phyloP scores from a whole-genome alignment of 1,139 yeast species.

The Taphrina deformans region DNA sequence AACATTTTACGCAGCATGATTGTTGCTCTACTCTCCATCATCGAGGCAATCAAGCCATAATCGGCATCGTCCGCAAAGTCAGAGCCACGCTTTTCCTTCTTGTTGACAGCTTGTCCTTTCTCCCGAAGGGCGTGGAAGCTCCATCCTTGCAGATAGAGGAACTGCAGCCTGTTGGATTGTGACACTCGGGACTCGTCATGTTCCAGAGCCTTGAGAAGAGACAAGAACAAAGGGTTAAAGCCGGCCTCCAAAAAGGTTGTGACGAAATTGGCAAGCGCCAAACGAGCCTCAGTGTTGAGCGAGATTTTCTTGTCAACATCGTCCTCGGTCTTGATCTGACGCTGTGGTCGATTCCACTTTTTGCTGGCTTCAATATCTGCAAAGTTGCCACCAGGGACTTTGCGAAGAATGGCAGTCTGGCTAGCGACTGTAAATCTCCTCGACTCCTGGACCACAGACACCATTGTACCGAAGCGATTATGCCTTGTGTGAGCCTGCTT shows the following conservation, averaged over 20 bases:
- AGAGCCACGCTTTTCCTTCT: slow-evolving; percentile 24
- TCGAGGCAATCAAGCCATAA: slow-evolving; percentile 66
- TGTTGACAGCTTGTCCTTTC: slow-evolving; percentile 43
- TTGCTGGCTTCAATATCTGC: slow-evolving; percentile 60
- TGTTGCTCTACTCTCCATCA: slow-evolving; percentile 65
- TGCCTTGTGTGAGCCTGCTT: slow-evolving; percentile 58
- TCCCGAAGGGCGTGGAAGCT: slow-evolving; percentile 52
- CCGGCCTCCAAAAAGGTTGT: slow-evolving; percentile 69
- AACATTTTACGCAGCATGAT: slow-evolving; percentile 60
- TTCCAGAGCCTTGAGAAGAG: slow-evolving; percentile 56
- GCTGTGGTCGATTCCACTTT: slow-evolving; percentile 56
- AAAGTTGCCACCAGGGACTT: slow-evolving; percentile 14
- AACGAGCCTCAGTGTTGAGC: slow-evolving; percentile 47
- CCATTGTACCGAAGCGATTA: slow-evolving; percentile 84
- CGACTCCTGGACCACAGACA: slow-evolving; percentile 64
- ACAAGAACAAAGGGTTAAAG: slow-evolving; percentile 64
- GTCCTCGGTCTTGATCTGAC: slow-evolving; percentile 34
- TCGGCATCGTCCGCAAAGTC: slow-evolving; percentile 45
- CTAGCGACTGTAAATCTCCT: slow-evolving; percentile 73
- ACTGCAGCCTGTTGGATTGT: slow-evolving; percentile 51
- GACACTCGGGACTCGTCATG: slow-evolving; percentile 47
- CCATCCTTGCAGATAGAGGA: slow-evolving; percentile 70
- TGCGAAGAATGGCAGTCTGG: slow-evolving; percentile 46
- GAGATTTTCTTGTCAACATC: slow-evolving; percentile 40
- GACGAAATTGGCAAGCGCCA: slow-evolving; percentile 52